Evolutionary conservation across 2,329 filamentous ascomycete genomes (phyloP).

Genomic region (Aspergillus sp.): DNA sequence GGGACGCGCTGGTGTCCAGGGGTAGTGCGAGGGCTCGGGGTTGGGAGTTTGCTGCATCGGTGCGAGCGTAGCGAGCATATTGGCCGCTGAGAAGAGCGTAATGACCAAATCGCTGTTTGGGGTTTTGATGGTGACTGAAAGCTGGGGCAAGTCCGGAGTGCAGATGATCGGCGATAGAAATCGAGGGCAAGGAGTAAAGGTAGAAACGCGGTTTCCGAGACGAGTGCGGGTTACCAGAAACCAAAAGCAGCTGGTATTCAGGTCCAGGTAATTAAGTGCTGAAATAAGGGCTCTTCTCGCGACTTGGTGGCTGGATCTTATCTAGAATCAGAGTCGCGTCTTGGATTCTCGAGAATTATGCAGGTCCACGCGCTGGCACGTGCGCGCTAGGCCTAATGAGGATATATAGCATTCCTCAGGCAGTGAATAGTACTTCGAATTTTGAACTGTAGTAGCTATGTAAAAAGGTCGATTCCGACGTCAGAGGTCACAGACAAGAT

Average conservation of each 20-base stretch:
- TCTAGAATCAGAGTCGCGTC: slow-evolving; percentile 21
- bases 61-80: slow-evolving; percentile 38
- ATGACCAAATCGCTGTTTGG: neutral
- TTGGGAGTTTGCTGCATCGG: slow-evolving; percentile 21
- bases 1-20: slow-evolving; percentile 29
- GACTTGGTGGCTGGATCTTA: slow-evolving; percentile 8
- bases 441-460: neutral
- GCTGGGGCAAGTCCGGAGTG: neutral
- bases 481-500: slow-evolving; percentile 26
- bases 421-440: neutral
- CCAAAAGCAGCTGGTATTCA: neutral
- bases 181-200: neutral
- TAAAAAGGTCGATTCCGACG: neutral
- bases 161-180: neutral
- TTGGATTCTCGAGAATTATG: neutral
- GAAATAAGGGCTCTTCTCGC: neutral
- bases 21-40: slow-evolving; percentile 25
- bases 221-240: neutral
- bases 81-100: neutral
- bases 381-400: slow-evolving; percentile 19
- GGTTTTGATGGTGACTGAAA: neutral
- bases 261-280: neutral
- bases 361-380: slow-evolving; percentile 16
- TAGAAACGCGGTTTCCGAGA: neutral
- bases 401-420: slow-evolving; percentile 31